Conservation (phyloP, 1,284 basidiomycete species). For the Ganoderma resinaceum region DNA sequence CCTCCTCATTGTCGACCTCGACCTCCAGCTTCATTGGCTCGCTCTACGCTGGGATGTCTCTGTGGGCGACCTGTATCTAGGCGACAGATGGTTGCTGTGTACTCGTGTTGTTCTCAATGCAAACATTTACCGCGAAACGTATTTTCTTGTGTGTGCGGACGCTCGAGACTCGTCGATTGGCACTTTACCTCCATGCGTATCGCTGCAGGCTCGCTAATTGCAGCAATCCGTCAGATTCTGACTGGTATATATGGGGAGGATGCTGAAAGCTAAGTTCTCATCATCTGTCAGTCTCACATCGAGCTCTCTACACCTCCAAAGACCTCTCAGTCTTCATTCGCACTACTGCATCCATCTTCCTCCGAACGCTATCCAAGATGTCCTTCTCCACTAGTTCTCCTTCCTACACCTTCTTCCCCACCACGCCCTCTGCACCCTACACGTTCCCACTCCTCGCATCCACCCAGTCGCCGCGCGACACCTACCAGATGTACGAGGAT, state of each 20-base stretch:
- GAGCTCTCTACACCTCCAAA: not conserved
- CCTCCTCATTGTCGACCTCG: not conserved
- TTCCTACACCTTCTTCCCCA: too few relatives aligned
- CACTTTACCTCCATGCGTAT: not conserved
- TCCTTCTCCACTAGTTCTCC: too few relatives aligned
- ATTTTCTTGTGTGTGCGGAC: not conserved
- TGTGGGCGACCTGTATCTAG: too few relatives aligned
- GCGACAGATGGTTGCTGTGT: not conserved
- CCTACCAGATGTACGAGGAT: too few relatives aligned
- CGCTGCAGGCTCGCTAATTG: too few relatives aligned
- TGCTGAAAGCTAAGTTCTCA: too few relatives aligned
- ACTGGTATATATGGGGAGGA: too few relatives aligned
- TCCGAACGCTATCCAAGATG: conserved; percentile 7
- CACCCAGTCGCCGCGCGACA: too few relatives aligned
- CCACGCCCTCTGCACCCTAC: too few relatives aligned
- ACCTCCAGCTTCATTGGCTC: not conserved
- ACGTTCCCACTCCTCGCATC: too few relatives aligned
- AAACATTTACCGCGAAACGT: not conserved
- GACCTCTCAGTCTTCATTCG: not conserved
- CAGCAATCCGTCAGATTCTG: too few relatives aligned
- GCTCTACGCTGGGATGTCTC: too few relatives aligned
- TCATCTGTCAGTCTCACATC: not conserved
- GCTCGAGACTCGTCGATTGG: not conserved
- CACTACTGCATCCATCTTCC: not conserved
- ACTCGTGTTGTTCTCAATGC: not conserved